Evolutionary conservation across 2,329 filamentous ascomycete genomes (phyloP), one percentile per base, ranked within the genome.

Genomic region (Penicillium psychrosexuale): DNA sequence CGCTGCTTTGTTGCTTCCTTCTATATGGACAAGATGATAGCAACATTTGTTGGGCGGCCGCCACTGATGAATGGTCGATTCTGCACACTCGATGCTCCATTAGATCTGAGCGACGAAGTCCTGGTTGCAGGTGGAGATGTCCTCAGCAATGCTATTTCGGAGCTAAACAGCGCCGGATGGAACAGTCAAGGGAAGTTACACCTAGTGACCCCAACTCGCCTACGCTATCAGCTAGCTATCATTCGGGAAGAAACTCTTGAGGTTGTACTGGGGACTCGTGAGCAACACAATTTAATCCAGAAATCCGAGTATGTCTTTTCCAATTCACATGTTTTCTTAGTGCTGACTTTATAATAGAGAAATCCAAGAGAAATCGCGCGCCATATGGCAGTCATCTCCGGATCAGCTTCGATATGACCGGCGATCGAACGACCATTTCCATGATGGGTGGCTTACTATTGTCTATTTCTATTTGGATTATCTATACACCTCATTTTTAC

Each of bases 1-100:
- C 65, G 66, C 2, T 72, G 72, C 6, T 79, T 80, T 55, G 73
- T 73, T 5, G 68, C 72, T 1, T 70, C 71, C 6, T 81, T 78
- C 51, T 75, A 74, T 7, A 73, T 72, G 5, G 79, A 81, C 53
- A 81, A 80, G 53, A 76, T 73, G 38, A 64, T 80, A 8, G 74
- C 78, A 1, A 75, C 79, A 1, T 81, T 81, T 49, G 72, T 80
- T n/a, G 79, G 79, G 4, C 71, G 79, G 2, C 79, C 79, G 4
- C 77, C 78, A 3, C 69, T 78, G 2, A 74, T 81, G 37, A 71
- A 71, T n/a, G 68, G 72, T 36, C 70, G 72, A 37, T 79, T 73
- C 53, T 78, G 77, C 59, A 66, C 66, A 3, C 69, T 78, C 11
- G 64, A 70, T 7, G 56, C 75, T 28, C 72, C 72, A 1, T 50